A percentile compares a stretch with the other conserved stretches of the same genome.
phyloP scores from a whole-genome alignment of 495 filamentous ascomycete species.

The Penicillium robsamsonii region DNA sequence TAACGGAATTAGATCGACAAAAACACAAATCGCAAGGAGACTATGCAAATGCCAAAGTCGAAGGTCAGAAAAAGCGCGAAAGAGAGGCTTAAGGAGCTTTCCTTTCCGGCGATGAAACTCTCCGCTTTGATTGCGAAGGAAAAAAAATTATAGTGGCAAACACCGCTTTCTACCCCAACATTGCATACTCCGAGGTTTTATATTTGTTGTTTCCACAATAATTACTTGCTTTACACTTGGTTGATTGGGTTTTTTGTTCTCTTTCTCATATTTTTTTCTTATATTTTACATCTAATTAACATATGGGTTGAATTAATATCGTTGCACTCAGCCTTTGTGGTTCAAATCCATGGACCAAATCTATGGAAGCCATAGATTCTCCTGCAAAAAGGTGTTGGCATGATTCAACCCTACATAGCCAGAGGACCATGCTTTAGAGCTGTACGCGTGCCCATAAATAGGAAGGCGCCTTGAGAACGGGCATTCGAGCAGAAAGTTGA shows the following conservation, averaged over 20 bases:
- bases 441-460: background rate
- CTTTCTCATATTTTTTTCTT: background rate
- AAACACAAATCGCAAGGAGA: slow-evolving; percentile 12
- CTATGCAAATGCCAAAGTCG: slow-evolving; percentile 17
- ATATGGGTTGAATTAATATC: background rate
- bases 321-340: background rate
- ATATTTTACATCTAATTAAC: background rate
- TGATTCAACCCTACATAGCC: background rate
- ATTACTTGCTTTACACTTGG: background rate
- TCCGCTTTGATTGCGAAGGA: slow-evolving; percentile 25
- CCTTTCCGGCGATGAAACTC: slow-evolving; percentile 35
- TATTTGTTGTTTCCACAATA: background rate
- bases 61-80: slow-evolving; percentile 27
- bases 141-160: slow-evolving; percentile 34
- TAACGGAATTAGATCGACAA: slow-evolving; percentile 1
- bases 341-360: background rate
- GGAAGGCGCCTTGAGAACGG: too few relatives aligned
- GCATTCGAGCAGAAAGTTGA: background rate
- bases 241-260: background rate
- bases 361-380: slow-evolving; percentile 4
- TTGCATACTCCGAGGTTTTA: background rate
- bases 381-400: background rate
- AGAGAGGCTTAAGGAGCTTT: slow-evolving; percentile 34
- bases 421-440: background rate
- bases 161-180: slow-evolving; percentile 21